A percentile compares a stretch with the other conserved stretches of the same genome.
These are phyloP conservation scores for Paratrypanosoma confusum DNA, from an alignment of 208 protist species.

Conservation along the genomic window DNA sequence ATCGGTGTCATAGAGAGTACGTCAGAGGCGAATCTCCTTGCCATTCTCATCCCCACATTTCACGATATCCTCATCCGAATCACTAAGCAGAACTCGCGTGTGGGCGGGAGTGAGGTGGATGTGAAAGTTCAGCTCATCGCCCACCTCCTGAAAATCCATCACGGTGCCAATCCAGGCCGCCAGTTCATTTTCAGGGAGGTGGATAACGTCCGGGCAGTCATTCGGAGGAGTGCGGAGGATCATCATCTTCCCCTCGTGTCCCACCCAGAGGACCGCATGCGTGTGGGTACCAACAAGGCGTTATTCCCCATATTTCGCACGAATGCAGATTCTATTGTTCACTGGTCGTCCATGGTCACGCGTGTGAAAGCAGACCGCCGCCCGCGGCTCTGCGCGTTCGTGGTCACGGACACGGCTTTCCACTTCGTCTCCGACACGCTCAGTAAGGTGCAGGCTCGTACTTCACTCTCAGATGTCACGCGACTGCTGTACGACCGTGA, in stretches of 20 bases:
- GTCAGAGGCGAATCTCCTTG: slow-evolving; percentile 18
- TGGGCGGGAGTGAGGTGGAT: slow-evolving; percentile 14
- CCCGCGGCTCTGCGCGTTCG: slow-evolving; percentile 19
- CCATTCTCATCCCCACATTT: slow-evolving; percentile 40
- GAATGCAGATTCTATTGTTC: slow-evolving; percentile 31
- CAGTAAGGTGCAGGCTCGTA: slow-evolving; percentile 22
- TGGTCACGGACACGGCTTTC: slow-evolving; percentile 41
- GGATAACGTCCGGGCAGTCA: slow-evolving; percentile 17
- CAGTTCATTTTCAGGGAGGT: slow-evolving; percentile 30
- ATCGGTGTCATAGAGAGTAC: slow-evolving; percentile 42
- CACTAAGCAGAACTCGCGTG: slow-evolving; percentile 9
- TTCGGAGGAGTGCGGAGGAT: slow-evolving; percentile 33
- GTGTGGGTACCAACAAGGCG: slow-evolving; percentile 12
- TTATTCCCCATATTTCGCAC: slow-evolving; percentile 25
- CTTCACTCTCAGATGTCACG: slow-evolving; percentile 19
- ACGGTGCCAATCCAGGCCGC: slow-evolving; percentile 14
- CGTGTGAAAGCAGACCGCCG: slow-evolving; percentile 18
- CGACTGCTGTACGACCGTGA: slow-evolving; percentile 32
- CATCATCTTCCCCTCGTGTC: slow-evolving; percentile 20
- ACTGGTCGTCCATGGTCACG: slow-evolving; percentile 41
- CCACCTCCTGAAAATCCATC: slow-evolving; percentile 39
- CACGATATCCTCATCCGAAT: slow-evolving; percentile 51
- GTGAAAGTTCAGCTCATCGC: slow-evolving; percentile 51
- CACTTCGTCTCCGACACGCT: slow-evolving; percentile 29
- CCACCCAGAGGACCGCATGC: slow-evolving; percentile 14